phyloP scores from a whole-genome alignment of 2,329 filamentous ascomycete species.

The Plenodomus tracheiphilus region DNA sequence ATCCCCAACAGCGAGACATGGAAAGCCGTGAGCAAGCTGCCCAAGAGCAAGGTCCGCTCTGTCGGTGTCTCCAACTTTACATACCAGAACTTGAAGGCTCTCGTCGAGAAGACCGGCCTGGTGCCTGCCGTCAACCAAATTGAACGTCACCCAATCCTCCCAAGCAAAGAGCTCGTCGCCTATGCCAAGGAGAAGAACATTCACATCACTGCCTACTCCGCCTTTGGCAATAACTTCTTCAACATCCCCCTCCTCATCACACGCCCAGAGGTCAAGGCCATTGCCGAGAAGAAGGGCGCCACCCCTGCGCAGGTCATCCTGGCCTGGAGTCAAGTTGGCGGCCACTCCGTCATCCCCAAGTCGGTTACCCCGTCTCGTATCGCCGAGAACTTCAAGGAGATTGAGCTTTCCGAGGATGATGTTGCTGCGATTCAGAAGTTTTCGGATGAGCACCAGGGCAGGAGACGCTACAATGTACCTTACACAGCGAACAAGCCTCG shows the following conservation, averaged over 20 bases:
- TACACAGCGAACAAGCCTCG: constrained; percentile 49
- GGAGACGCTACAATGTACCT: constrained; percentile 36
- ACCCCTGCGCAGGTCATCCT: constrained; percentile 79
- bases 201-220: constrained; percentile 46
- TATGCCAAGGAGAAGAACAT: constrained; percentile 38
- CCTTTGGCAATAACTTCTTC: constrained; percentile 49
- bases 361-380: constrained; percentile 32
- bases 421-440: constrained; percentile 43
- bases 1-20: constrained; percentile 36
- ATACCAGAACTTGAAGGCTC: constrained; percentile 51
- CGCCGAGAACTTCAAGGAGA: constrained; percentile 35
- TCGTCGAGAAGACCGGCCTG: constrained; percentile 55
- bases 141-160: constrained; percentile 36
- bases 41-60: constrained; percentile 43
- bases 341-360: constrained; percentile 36
- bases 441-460: constrained; percentile 53
- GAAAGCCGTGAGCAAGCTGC: constrained; percentile 45
- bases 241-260: constrained; percentile 65
- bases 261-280: constrained; percentile 69
- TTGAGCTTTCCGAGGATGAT: constrained; percentile 28
- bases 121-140: constrained; percentile 37
- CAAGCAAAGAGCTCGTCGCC: constrained; percentile 32
- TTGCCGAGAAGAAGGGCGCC: constrained; percentile 63
- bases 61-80: constrained; percentile 40
- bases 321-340: constrained; percentile 79